A percentile compares a stretch with the other conserved stretches of the same genome.
Conservation (phyloP, 2,329 filamentous ascomycete genomes). For the Cladosporium sp. region DNA sequence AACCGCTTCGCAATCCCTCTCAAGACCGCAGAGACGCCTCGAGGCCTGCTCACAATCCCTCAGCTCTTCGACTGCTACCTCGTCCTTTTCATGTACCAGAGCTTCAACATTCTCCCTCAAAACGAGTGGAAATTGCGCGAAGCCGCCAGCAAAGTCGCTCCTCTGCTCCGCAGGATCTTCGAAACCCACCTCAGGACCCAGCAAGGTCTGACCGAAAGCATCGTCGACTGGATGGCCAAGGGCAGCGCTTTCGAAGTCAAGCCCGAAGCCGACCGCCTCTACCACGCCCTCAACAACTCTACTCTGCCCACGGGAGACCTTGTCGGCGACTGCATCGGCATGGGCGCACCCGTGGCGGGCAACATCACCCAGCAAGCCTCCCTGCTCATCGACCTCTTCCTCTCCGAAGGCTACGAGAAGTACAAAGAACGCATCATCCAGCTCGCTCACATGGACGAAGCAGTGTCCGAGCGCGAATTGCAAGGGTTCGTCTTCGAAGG, state of each 20-base stretch:
- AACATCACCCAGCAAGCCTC: constrained; percentile 53
- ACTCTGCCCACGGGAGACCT: constrained; percentile 46
- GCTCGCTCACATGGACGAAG: constrained; percentile 43
- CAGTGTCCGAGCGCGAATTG: constrained; percentile 42
- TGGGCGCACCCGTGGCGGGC: constrained; percentile 47
- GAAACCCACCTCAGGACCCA: constrained; percentile 46
- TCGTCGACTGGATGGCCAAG: constrained; percentile 41
- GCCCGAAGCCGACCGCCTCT: constrained; percentile 49
- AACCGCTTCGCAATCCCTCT: constrained; percentile 64
- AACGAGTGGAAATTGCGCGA: constrained; percentile 49
- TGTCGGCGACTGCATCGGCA: constrained; percentile 30
- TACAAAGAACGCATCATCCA: constrained; percentile 48
- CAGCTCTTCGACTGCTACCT: constrained; percentile 46
- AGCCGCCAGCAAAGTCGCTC: constrained; percentile 38
- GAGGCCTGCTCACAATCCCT: constrained; percentile 48
- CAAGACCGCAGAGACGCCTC: constrained; percentile 58
- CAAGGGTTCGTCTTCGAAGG: constrained; percentile 54
- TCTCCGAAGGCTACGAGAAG: constrained; percentile 46
- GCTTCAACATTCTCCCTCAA: constrained; percentile 49
- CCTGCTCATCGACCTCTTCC: constrained; percentile 50
- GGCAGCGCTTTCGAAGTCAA: constrained; percentile 48
- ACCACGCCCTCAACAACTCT: constrained; percentile 46
- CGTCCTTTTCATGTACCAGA: constrained; percentile 48
- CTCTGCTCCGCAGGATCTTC: constrained; percentile 38
- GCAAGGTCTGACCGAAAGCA: constrained; percentile 36